Evolutionary conservation across 495 filamentous ascomycete genomes (phyloP).

Genomic region (Aspergillus incahuasiensis): DNA sequence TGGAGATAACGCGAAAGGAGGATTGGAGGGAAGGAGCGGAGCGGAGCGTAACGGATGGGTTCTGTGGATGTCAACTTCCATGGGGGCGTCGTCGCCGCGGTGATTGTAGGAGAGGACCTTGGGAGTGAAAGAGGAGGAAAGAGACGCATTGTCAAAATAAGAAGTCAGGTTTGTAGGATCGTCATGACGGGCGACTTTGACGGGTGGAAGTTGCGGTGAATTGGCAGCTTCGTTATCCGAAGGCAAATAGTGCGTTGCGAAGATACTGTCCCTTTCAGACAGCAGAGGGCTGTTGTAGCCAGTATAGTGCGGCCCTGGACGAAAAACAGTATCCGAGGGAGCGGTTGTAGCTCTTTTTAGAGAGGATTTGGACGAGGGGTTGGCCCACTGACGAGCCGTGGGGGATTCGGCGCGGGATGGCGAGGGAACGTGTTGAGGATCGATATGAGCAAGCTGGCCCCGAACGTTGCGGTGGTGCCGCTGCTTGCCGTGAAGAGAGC

Average conservation of each 20-base stretch:
- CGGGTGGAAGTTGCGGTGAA: slow-evolving; percentile 47
- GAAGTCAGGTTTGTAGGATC: slow-evolving; percentile 27
- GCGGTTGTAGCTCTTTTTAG: slow-evolving; percentile 36
- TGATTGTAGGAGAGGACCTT: slow-evolving; percentile 35
- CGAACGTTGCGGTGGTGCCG: slow-evolving; percentile 36
- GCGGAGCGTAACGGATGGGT: slow-evolving; percentile 31
- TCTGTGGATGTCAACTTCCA: slow-evolving; percentile 45
- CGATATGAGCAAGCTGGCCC: slow-evolving; percentile 32
- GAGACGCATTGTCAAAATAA: slow-evolving; percentile 27
- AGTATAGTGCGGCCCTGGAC: slow-evolving; percentile 24
- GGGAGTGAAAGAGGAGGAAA: slow-evolving; percentile 30
- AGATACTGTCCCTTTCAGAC: slow-evolving; percentile 60
- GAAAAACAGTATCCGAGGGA: slow-evolving; percentile 27
- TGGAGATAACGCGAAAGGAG: slow-evolving; percentile 28
- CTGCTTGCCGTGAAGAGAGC: slow-evolving; percentile 35
- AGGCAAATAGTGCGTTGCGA: slow-evolving; percentile 55
- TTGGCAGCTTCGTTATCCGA: slow-evolving; percentile 41
- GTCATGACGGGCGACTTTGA: slow-evolving; percentile 29
- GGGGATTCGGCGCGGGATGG: slow-evolving; percentile 42
- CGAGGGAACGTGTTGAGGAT: slow-evolving; percentile 28
- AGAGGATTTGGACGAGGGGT: slow-evolving; percentile 26
- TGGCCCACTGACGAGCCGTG: slow-evolving; percentile 35
- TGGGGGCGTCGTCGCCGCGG: slow-evolving; percentile 35
- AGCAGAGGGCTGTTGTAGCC: slow-evolving; percentile 40
- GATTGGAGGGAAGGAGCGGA: slow-evolving; percentile 27